Base-by-base conservation (phyloP, 371 early-diverging fungal species). In the Choanephora cucurbitarum region DNA sequence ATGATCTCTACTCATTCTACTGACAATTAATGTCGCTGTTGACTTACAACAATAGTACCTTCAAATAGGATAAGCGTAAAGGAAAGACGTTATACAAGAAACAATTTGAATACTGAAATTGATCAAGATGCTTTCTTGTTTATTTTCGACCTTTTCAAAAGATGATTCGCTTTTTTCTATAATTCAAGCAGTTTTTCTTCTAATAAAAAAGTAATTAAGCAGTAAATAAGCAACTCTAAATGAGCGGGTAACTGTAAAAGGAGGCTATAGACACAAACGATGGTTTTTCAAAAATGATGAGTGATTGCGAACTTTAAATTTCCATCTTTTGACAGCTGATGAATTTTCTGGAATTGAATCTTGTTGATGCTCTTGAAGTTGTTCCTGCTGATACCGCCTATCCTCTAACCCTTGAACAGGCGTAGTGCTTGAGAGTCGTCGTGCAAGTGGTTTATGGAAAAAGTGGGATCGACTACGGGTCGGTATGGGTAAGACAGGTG, bases 231-330 rank as follows among this genome's bases (percentile, higher is more conserved):
- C 0, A 44, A 44, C 10, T n/a, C n/a, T n/a, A n/a, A n/a, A n/a
- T n/a, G n/a, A n/a, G n/a, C n/a, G n/a, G n/a, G n/a, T n/a, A n/a
- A n/a, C n/a, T n/a, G n/a, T 23, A 13, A 44, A 44, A 44, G 23
- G 23, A 21, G 13, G 21, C 21, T 34, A 22, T 49, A 19, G 33
- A 33, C 21, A 37, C n/a, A 53, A 32, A 15, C 46, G 47, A 47
- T 46, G 55, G 3, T 55, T 55, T 41, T 57, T 57, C 22, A 57
- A 9, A 32, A 57, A 57, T 11, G 48, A 49, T 19, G 56, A 48
- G 17, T 48, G 46, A 22, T 56, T 47, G 18, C 44, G 41, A 22
- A 57, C 50, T 44, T 50, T 57, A 18, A 49, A 44, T 24, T 42
- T 49, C 57, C 57, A 57, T 49, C 44, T 44, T 57, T 50, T 57